Evolutionary conservation across 768 basidiomycete species (phyloP), one percentile per base, ranked within the genome.

Genomic region (Xerocomellus chrysenteron): DNA sequence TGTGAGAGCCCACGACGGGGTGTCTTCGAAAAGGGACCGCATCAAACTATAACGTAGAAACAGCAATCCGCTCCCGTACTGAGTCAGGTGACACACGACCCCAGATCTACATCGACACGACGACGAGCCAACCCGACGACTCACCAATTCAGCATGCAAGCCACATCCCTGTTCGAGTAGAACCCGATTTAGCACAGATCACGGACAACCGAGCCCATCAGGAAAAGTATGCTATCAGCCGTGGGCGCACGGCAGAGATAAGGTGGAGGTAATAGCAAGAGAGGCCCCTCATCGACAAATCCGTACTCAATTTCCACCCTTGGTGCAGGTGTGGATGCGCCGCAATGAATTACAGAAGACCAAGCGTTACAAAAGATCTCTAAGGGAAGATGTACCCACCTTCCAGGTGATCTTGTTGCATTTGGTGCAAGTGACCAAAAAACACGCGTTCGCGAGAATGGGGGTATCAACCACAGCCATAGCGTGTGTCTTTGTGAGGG

Each of bases 321-420:
- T 55, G 48, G 49, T 56, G 28, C 44, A 54, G 26, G 50, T 43
- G 57, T 59, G 55, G 55, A 63, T 63, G 60, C 42, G 43, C 54
- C 63, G 40, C 65, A 36, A 64, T 52, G 58, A 59, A 67, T 58
- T 50, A 54, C 50, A 52, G 56, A 55, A 52, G 56, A 54, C 52
- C 61, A 48, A 46, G 46, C 9, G 40, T 54, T 47, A 57, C 59
- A 58, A 53, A 39, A 50, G 54, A 64, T 68, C 65, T 47, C 57
- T 65, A 74, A 67, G 62, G 61, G 47, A 64, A 64, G 61, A 65
- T 46, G 57, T 52, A 71, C 80, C 65, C 68, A 88, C 88, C 75
- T 67, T 76, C 89, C 88, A 90, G 19, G 85, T 89, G 26, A 74
- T 82, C 78, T 89, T 90, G 48, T 79, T 78, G 69, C 88, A 90